phyloP scores from a whole-genome alignment of 192 early-diverging fungal genomes.

The Piromyces finnis region DNA sequence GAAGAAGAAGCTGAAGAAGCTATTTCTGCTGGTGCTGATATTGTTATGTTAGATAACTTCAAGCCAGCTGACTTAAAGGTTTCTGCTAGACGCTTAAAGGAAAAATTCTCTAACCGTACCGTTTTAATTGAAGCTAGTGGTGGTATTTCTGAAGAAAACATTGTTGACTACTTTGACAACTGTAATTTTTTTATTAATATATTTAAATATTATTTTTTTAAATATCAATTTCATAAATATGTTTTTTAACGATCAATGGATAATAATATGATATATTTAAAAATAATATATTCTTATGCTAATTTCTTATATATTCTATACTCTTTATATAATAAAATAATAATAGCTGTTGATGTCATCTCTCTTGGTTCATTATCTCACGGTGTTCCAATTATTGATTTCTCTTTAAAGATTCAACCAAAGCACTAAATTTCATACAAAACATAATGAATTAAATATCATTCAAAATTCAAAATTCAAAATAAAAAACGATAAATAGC shows the following conservation, averaged over 20 bases:
- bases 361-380: slow-evolving; percentile 86
- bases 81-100: slow-evolving; percentile 56
- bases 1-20: slow-evolving; percentile 90
- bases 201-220: too few relatives aligned
- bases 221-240: too few relatives aligned
- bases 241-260: too few relatives aligned
- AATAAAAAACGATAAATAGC: too few relatives aligned
- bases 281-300: too few relatives aligned
- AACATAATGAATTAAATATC: too few relatives aligned
- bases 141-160: slow-evolving; percentile 82
- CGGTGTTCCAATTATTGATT: slow-evolving; percentile 88
- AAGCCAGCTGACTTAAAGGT: slow-evolving; percentile 41
- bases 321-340: too few relatives aligned
- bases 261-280: too few relatives aligned
- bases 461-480: too few relatives aligned
- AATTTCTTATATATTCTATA: too few relatives aligned
- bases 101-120: slow-evolving; percentile 34
- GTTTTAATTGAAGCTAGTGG: slow-evolving; percentile 86
- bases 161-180: slow-evolving; percentile 54
- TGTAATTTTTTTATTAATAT: slow-evolving; percentile 16
- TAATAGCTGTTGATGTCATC: slow-evolving; percentile 64
- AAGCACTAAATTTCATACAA: too few relatives aligned
- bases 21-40: slow-evolving; percentile 85
- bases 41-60: slow-evolving; percentile 97
- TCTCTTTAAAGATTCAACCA: slow-evolving; percentile 76